phyloP scores from a whole-genome alignment of 306 rosid genomes.

The Sphenostylis stenocarpa region DNA sequence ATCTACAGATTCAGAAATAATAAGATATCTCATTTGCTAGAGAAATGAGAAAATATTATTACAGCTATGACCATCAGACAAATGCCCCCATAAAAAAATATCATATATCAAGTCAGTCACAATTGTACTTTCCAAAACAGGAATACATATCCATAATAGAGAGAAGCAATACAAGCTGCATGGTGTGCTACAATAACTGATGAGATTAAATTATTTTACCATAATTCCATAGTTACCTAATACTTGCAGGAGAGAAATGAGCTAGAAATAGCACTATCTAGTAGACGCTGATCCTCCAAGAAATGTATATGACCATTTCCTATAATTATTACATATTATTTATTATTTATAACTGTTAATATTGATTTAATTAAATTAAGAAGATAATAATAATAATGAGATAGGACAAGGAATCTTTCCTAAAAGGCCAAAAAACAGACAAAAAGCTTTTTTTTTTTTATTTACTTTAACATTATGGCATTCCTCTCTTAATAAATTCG shows the following conservation, averaged over 20 bases:
- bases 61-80: background rate
- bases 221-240: background rate
- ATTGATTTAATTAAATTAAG: background rate
- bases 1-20: conserved; percentile 4
- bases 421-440: background rate
- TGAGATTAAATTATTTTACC: background rate
- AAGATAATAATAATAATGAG: background rate
- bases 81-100: background rate
- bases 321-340: background rate
- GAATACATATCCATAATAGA: conserved; percentile 9
- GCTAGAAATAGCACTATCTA: background rate
- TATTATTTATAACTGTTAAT: background rate
- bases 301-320: background rate
- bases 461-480: too few relatives aligned
- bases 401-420: background rate
- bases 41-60: conserved; percentile 11
- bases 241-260: background rate
- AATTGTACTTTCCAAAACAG: background rate
- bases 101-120: background rate
- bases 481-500: too few relatives aligned
- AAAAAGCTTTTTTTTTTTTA: too few relatives aligned
- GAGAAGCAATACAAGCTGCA: conserved; percentile 3
- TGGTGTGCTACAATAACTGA: conserved; percentile 4
- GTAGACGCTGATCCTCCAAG: conserved; percentile 23
- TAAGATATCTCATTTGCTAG: background rate